Evolutionary conservation across 2,329 filamentous ascomycete species (phyloP), one percentile per base, ranked within the genome.

Genomic region (Cytospora paraplurivora): DNA sequence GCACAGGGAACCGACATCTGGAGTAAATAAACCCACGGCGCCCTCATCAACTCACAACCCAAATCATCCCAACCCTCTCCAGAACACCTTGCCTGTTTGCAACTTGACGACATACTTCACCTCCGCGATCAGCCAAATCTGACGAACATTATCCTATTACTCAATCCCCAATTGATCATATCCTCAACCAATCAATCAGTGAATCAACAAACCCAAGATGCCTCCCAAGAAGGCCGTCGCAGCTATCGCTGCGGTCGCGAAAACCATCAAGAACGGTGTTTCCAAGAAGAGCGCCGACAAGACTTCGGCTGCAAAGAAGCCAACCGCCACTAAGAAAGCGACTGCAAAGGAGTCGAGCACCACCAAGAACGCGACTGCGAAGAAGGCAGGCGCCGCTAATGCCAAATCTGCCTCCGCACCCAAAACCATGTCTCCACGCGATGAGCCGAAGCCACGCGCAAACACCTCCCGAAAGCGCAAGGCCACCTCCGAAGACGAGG

Each of bases 401-500:
- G n/a, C 27, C 11, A 19, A 35, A 58, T 10, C 33, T n/a, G 27
- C 47, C 27, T 10, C 49, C 10, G 60, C 61, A n/a, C 38, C 66
- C 37, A 41, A 51, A 21, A 44, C 56, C 7, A 58, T 55, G 34
- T 10, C 51, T 13, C 21, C 62, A 21, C 53, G 37, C 54, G 59
- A 62, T 34, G 56, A 50, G 17, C 38, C 58, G 7, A 70, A 78
- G 73, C 60, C 55, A 15, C 51, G 37, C 38, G 63, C 58, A 11
- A 68, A 68, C 34, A 63, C 52, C 37, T 59, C 59, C 19, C 37
- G 52, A 21, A 82, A 82, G 74, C 80, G 80, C 71, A 82, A 81
- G 75, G 78, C 79, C 32, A 76, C 81, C 63, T 73, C 76, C 11
- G 78, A 79, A 5, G 57, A 59, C 8, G 56, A 55, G 4, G 61